Percentiles rank a stretch among this genome's conserved stretches.
phyloP scores from a whole-genome alignment of 2,329 filamentous ascomycete species.

The Colletotrichum zoysiae region DNA sequence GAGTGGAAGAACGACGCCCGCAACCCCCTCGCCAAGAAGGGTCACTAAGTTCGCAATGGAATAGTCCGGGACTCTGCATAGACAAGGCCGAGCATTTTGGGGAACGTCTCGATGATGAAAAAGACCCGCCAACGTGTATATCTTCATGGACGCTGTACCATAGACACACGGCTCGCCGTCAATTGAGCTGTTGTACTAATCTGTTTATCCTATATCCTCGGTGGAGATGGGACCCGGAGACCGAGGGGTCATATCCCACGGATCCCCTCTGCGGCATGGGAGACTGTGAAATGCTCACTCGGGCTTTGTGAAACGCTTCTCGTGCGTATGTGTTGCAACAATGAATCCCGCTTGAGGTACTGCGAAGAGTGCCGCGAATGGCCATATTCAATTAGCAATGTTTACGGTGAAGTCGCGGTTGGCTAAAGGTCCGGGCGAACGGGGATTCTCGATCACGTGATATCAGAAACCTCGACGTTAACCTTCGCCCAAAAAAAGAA shows the following conservation, averaged over 20 bases:
- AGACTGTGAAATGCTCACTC: background rate
- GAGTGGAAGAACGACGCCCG: slow-evolving; percentile 98
- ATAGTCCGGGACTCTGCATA: slow-evolving; percentile 32
- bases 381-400: background rate
- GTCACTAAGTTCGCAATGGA: slow-evolving; percentile 56
- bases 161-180: slow-evolving; percentile 42
- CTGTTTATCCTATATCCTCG: slow-evolving; percentile 1
- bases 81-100: slow-evolving; percentile 23
- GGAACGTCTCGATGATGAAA: slow-evolving; percentile 9
- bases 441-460: background rate
- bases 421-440: background rate
- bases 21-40: slow-evolving; percentile 75
- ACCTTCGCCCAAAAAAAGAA: too few relatives aligned
- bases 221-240: background rate
- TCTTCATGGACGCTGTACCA: slow-evolving; percentile 40
- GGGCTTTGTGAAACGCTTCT: too few relatives aligned
- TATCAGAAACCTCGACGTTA: too few relatives aligned
- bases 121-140: slow-evolving; percentile 27
- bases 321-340: too few relatives aligned
- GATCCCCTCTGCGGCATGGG: too few relatives aligned
- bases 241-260: background rate
- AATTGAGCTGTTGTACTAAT: slow-evolving; percentile 42
- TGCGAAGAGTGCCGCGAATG: background rate
- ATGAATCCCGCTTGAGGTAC: too few relatives aligned
- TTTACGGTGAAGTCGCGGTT: background rate